Conservation (phyloP, 192 early-diverging fungal species). For the Rhizophlyctis rosea region DNA sequence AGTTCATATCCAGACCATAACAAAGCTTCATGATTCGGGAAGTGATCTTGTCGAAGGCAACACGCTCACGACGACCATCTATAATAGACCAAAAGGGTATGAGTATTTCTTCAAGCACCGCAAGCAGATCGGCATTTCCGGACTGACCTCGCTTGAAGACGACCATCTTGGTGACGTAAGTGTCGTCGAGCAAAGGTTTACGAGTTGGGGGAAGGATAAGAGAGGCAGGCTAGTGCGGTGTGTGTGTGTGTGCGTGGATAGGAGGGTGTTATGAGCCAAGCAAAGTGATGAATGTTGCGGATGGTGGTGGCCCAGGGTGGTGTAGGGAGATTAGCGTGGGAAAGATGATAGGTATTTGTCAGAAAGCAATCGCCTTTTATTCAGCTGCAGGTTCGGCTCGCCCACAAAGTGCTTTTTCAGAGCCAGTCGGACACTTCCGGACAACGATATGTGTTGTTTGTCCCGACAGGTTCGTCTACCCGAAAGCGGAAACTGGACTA, state of each 20-base stretch:
- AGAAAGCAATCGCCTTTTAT: too few relatives aligned
- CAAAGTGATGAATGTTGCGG: neutral
- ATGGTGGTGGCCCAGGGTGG: neutral
- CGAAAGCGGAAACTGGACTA: too few relatives aligned
- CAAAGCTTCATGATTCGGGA: conserved; percentile 90
- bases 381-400: too few relatives aligned
- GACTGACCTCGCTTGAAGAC: conserved; percentile 43
- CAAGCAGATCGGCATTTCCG: neutral
- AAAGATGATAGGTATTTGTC: too few relatives aligned
- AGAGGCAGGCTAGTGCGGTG: neutral
- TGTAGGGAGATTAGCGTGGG: neutral
- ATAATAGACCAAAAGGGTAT: conserved; percentile 3
- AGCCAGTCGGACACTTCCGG: too few relatives aligned
- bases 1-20: conserved; percentile 89
- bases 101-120: neutral
- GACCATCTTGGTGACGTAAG: conserved; percentile 28
- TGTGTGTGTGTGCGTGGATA: neutral
- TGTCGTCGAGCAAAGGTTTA: neutral
- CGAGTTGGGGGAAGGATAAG: neutral
- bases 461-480: too few relatives aligned
- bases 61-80: conserved; percentile 87
- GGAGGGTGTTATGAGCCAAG: neutral
- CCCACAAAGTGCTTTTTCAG: too few relatives aligned
- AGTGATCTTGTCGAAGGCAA: conserved; percentile 94
- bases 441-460: too few relatives aligned